Evolutionary conservation across 2,329 filamentous ascomycete genomes (phyloP).

Genomic region (Aspergillus latus): DNA sequence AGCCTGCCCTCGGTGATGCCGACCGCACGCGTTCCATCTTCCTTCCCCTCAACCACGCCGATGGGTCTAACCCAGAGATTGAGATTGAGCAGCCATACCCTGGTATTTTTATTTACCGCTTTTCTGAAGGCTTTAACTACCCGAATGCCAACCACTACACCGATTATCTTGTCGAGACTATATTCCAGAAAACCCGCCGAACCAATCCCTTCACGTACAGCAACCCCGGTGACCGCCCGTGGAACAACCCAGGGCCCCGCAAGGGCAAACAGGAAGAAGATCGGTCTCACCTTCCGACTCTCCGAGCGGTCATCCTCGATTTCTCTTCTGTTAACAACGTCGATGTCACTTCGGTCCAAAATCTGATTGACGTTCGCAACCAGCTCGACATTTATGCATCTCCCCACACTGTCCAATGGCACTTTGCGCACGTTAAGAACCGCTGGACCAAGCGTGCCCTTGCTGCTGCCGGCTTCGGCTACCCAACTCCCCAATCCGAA

Average conservation of each 20-base stretch:
- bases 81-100: conserved; percentile 80
- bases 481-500: conserved; percentile 61
- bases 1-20: conserved; percentile 38
- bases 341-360: conserved; percentile 88
- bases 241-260: conserved; percentile 86
- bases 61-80: conserved; percentile 85
- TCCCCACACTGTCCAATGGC: conserved; percentile 87
- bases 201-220: conserved; percentile 69
- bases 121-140: conserved; percentile 93
- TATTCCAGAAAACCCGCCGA: conserved; percentile 71
- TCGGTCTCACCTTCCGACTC: conserved; percentile 58
- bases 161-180: conserved; percentile 69
- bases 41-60: conserved; percentile 80
- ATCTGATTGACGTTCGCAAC: conserved; percentile 90
- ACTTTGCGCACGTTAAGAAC: conserved; percentile 91
- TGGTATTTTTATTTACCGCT: conserved; percentile 93
- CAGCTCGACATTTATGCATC: conserved; percentile 83
- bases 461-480: conserved; percentile 83
- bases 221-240: conserved; percentile 75
- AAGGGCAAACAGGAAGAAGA: conserved; percentile 54
- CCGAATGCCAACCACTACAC: conserved; percentile 89
- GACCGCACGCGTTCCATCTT: conserved; percentile 68
- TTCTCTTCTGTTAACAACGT: conserved; percentile 93
- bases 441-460: conserved; percentile 92
- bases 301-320: conserved; percentile 90